Evolutionary conservation across 1,284 basidiomycete genomes (phyloP), one percentile per base, ranked within the genome.

Genomic region (Ganoderma sinense): DNA sequence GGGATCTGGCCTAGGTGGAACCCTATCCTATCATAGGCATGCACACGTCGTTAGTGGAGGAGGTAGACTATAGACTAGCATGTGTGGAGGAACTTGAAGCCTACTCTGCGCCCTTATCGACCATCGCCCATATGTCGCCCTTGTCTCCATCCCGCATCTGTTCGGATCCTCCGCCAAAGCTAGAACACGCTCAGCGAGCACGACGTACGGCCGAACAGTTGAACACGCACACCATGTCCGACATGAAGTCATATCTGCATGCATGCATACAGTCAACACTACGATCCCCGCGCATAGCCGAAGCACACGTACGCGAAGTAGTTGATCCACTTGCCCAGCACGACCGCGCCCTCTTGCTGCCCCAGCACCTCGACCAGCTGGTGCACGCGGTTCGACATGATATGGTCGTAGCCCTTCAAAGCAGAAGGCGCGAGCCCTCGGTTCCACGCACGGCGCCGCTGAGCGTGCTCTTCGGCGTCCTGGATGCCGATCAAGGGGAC

Each of bases 401-500:
- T 81, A 0, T 75, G 77, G 71, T 87, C 83, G 73, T 90, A 91
- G 16, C 83, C 85, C 71, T 85, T 86, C 20, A 91, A 71, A 6
- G 88, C 85, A 10, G 80, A 72, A 8, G 84, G 79, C 69, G 80
- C 84, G 75, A 90, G 85, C 0, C 82, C 89, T 29, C 83, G 82
- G 41, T 84, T 84, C 89, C 89, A 91, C 6, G 84, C 80, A 62
- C 83, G 83, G 31, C 89, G 83, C 20, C 87, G 82, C 26, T 82
- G 81, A 0, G 84, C 77, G 67, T 90, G 89, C 14, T 83, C 76
- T 7, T 72, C 73, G 23, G 77, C 74, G 67, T 84, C 79, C n/a
- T 78, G 78, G 8, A 82, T 71, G 7, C 74, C 74, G 60, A 84
- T 60, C 2, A 73, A 39, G 43, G 68, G 67, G 4, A 62, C 62